These are phyloP conservation scores for Diaporthe destruens DNA, from an alignment of 2,329 filamentous ascomycete genomes.

Conservation along the genomic window DNA sequence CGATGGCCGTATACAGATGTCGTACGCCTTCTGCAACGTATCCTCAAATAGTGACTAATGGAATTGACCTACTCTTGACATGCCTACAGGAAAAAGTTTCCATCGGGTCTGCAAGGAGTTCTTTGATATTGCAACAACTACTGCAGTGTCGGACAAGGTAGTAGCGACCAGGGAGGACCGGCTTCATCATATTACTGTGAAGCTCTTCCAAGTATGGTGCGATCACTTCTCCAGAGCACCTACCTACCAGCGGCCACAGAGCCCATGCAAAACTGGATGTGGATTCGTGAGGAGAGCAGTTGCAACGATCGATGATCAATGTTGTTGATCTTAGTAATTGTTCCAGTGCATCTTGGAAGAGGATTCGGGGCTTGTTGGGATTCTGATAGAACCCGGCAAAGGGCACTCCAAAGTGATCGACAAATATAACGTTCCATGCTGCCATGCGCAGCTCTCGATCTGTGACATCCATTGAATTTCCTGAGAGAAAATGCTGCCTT, in stretches of 20 bases:
- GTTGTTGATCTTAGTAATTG: background rate
- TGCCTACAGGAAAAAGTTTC: background rate
- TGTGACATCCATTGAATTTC: background rate
- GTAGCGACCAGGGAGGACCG: background rate
- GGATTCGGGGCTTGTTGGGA: background rate
- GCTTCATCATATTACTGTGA: background rate
- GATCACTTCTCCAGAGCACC: background rate
- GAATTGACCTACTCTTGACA: background rate
- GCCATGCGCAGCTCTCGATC: slow-evolving; percentile 23
- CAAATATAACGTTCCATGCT: slow-evolving; percentile 15
- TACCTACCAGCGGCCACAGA: background rate
- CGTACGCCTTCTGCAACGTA: background rate
- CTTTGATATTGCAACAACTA: slow-evolving; percentile 9
- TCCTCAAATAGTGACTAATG: no score
- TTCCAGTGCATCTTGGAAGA: background rate
- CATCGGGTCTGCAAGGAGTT: background rate
- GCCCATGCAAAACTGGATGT: background rate
- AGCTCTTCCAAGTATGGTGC: background rate
- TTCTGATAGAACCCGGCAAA: slow-evolving; percentile 12
- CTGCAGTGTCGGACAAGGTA: slow-evolving; percentile 5
- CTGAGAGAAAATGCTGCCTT: no score
- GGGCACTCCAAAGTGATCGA: slow-evolving; percentile 7
- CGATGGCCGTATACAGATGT: background rate
- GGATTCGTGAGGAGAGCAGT: background rate
- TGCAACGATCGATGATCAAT: background rate